Evolutionary conservation across 176 grass and related monocot genomes (phyloP), one percentile per base, ranked within the genome.

Genomic region (Oryza punctata): DNA sequence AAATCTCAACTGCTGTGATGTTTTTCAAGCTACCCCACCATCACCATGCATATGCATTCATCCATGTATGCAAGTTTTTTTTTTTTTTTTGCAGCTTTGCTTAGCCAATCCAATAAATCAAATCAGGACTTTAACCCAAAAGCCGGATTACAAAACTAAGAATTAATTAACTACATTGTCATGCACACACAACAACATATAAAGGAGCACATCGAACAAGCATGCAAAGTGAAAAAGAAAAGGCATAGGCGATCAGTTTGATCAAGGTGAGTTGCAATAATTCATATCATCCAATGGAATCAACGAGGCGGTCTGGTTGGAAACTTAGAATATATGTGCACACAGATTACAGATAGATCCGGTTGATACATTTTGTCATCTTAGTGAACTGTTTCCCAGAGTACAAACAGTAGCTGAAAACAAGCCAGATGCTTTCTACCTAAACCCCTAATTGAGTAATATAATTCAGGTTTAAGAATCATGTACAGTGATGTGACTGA

Each of bases 401-500:
- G 88, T 44, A 77, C 43, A 77, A 77, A 57, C 73, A 78, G 32
- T 72, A 60, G 14, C 83, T 66, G 78, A 72, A 63, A 89, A 65
- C 26, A 47, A 59, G 23, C 45, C 69, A 57, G 7, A 60, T 80
- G 69, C 52, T 79, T 52, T 66, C 29, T 52, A 30, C 29, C 57
- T 79, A 73, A 69, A 50, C 57, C n/a, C 8, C 45, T 2, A 54
- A 37, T 9, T 68, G 29, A 76, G 33, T 52, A 67, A 76, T 67
- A 41, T 84, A 63, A 50, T 16, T 50, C 13, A 67, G 61, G 71
- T 5, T 38, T 11, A 68, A 69, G 49, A 28, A 61, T 23, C 26
- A 47, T 52, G 29, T 23, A 66, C 26, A 75, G 6, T 18, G 9
- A 52, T 32, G n/a, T 61, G 54, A 25, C 37, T 38, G 16, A 40